These are phyloP conservation scores for Dendrocalamus latiflorus DNA, from an alignment of 202 grass and related monocot genomes.

Conservation along the genomic window DNA sequence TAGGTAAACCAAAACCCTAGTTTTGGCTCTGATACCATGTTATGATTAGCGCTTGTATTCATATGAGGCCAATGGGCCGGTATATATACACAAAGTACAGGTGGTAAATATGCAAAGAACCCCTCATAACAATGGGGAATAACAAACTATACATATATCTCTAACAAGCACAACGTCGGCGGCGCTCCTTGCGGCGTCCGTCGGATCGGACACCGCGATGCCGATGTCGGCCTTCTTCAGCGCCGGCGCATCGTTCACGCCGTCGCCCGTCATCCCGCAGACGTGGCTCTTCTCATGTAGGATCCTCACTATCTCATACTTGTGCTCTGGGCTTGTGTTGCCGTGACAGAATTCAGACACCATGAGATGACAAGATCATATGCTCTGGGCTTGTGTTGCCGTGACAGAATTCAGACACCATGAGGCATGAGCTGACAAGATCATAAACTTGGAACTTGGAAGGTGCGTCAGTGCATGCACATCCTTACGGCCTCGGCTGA, in stretches of 20 bases:
- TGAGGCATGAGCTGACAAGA: neutral
- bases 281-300: slow-evolving; percentile 53
- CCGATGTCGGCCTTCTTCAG: slow-evolving; percentile 79
- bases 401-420: neutral
- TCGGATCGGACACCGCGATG: slow-evolving; percentile 71
- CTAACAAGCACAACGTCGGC: slow-evolving; percentile 89
- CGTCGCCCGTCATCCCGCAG: slow-evolving; percentile 74
- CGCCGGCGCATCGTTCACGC: slow-evolving; percentile 76
- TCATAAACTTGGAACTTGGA: neutral
- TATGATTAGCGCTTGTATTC: too few relatives aligned
- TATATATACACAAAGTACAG: too few relatives aligned
- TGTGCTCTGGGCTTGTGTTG: slow-evolving; percentile 55
- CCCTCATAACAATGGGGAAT: too few relatives aligned
- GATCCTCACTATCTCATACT: slow-evolving; percentile 78
- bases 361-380: too few relatives aligned
- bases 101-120: too few relatives aligned
- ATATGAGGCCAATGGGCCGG: too few relatives aligned
- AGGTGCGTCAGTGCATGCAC: neutral
- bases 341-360: too few relatives aligned
- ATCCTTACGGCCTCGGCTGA: neutral
- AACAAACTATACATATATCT: too few relatives aligned
- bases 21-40: too few relatives aligned
- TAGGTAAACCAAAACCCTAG: too few relatives aligned
- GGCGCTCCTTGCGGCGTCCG: slow-evolving; percentile 68
- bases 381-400: too few relatives aligned